Evolutionary conservation across 768 basidiomycete genomes (phyloP).

Genomic region (Lactifluus echinatus): DNA sequence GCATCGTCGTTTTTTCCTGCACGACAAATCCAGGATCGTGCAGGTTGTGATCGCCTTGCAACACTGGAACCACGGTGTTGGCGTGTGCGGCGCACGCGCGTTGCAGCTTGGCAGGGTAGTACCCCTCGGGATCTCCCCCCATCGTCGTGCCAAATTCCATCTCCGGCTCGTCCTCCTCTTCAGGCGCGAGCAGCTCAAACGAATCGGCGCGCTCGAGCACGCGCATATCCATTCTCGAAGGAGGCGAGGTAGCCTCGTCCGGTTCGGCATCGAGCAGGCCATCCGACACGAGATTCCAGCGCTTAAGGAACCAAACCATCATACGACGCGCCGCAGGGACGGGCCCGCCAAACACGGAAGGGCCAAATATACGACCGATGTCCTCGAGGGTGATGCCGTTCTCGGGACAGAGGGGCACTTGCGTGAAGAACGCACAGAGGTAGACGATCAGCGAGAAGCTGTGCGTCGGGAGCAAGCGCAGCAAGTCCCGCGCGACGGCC

Average conservation of each 20-base stretch:
- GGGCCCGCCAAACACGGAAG: conserved; percentile 31
- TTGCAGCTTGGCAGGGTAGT: neutral
- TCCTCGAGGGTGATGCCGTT: conserved; percentile 40
- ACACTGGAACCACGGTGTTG: neutral
- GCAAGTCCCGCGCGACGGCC: conserved; percentile 37
- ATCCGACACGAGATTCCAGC: conserved; percentile 19
- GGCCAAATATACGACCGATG: conserved; percentile 40
- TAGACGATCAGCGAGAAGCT: conserved; percentile 37
- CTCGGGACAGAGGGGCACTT: conserved; percentile 41
- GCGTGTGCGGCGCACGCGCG: neutral
- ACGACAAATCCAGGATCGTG: neutral
- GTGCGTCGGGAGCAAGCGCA: conserved; percentile 40
- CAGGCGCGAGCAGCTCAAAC: conserved; percentile 9
- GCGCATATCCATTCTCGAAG: neutral
- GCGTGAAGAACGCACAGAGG: conserved; percentile 41
- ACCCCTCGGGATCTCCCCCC: neutral
- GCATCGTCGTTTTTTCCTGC: neutral
- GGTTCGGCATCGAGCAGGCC: conserved; percentile 16
- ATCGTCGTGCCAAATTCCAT: neutral
- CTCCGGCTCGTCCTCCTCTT: conserved; percentile 4
- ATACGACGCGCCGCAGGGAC: conserved; percentile 12
- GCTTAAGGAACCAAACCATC: conserved; percentile 20
- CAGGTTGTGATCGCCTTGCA: neutral
- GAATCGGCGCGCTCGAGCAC: conserved; percentile 3
- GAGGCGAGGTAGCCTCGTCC: neutral